phyloP scores from a whole-genome alignment of 1,284 basidiomycete species.

The Microbotryum lychnidis-dioicae region DNA sequence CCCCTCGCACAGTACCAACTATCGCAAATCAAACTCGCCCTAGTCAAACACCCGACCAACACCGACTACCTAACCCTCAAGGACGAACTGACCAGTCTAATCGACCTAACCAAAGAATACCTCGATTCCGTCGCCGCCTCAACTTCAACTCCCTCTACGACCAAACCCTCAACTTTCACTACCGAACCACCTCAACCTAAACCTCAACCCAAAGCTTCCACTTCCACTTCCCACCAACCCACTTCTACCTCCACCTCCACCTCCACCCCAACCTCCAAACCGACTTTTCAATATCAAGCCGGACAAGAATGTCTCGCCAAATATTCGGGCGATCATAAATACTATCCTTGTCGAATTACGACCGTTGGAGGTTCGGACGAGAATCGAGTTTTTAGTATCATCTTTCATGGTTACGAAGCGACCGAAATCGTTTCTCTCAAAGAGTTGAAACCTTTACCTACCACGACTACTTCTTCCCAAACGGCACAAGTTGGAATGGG shows the following conservation, averaged over 20 bases:
- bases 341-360: conserved; percentile 86
- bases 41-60: conserved; percentile 74
- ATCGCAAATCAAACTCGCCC: conserved; percentile 71
- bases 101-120: conserved; percentile 70
- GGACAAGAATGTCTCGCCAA: conserved; percentile 89
- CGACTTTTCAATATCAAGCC: conserved; percentile 47
- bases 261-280: background rate
- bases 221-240: background rate
- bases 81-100: conserved; percentile 79
- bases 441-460: conserved; percentile 26
- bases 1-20: conserved; percentile 30
- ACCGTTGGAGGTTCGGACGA: conserved; percentile 76
- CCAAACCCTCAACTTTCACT: background rate
- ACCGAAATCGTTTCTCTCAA: conserved; percentile 73
- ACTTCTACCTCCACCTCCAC: background rate
- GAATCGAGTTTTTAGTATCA: conserved; percentile 79
- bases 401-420: conserved; percentile 90
- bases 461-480: background rate
- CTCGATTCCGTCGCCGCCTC: conserved; percentile 42
- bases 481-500: background rate
- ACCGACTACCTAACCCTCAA: conserved; percentile 59
- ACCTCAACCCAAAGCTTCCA: conserved; percentile 9
- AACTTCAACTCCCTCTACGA: conserved; percentile 1
- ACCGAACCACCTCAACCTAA: conserved; percentile 1
- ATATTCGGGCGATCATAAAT: conserved; percentile 78